phyloP scores from a whole-genome alignment of 1,139 yeast species.

The Diutina mesorugosa region DNA sequence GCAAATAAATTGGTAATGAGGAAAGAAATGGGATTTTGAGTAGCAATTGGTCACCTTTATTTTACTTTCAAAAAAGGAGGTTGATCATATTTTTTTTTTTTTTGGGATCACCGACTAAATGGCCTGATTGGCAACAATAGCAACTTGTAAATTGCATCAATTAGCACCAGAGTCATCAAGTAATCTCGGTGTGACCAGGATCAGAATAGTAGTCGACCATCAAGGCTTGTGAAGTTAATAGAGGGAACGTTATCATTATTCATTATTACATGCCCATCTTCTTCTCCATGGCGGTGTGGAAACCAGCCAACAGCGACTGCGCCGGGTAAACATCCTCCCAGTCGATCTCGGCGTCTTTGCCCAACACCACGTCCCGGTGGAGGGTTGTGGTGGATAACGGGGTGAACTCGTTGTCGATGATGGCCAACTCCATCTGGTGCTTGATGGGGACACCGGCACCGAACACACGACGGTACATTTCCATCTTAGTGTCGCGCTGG shows the following conservation, averaged over 20 bases:
- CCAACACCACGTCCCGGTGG: slow-evolving; percentile 68
- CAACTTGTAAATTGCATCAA: too few relatives aligned
- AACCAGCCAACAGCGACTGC: slow-evolving; percentile 25
- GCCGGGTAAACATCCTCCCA: slow-evolving; percentile 87
- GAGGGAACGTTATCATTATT: neutral
- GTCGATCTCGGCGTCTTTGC: slow-evolving; percentile 64
- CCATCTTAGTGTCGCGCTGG: slow-evolving; percentile 58
- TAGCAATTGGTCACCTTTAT: too few relatives aligned
- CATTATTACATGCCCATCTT: slow-evolving; percentile 38
- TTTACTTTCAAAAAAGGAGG: too few relatives aligned
- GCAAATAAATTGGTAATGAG: too few relatives aligned
- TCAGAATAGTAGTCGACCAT: too few relatives aligned
- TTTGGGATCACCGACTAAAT: too few relatives aligned
- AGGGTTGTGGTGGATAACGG: slow-evolving; percentile 49
- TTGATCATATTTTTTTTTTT: too few relatives aligned
- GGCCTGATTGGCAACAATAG: too few relatives aligned
- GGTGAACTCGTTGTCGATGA: slow-evolving; percentile 65
- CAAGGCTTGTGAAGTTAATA: too few relatives aligned
- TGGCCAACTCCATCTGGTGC: slow-evolving; percentile 72
- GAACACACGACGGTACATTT: slow-evolving; percentile 67
- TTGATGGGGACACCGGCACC: slow-evolving; percentile 93
- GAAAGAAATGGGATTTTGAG: too few relatives aligned
- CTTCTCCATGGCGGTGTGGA: slow-evolving; percentile 65
- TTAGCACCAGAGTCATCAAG: too few relatives aligned
- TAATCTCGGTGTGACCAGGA: too few relatives aligned